Conservation (phyloP, 2,329 filamentous ascomycete genomes). For the Hymenoscyphus salicellus region DNA sequence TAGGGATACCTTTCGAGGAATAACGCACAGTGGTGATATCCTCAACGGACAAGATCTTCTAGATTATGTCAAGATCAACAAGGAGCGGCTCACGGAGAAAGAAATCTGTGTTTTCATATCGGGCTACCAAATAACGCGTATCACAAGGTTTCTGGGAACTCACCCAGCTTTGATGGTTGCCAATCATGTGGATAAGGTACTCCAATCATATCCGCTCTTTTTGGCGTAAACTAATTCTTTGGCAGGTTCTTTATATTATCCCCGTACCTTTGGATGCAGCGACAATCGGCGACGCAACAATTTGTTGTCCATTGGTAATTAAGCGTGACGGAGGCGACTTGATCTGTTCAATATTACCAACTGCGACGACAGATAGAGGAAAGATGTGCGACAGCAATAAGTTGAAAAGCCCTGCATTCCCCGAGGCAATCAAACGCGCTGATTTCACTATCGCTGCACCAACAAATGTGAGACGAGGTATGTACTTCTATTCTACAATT, state of each 20-base stretch:
- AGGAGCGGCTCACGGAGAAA: conserved; percentile 16
- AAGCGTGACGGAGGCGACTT: conserved; percentile 27
- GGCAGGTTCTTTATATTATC: not conserved
- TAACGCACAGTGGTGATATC: not conserved
- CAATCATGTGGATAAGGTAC: conserved; percentile 24
- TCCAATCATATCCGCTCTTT: not conserved
- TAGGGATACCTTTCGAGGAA: conserved; percentile 16
- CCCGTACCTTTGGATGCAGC: not conserved
- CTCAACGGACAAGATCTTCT: conserved; percentile 17
- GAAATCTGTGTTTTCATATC: conserved; percentile 30
- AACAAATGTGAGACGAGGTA: not conserved
- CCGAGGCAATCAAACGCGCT: not conserved
- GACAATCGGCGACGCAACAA: not conserved
- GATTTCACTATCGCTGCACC: not conserved
- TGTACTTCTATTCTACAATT: not conserved
- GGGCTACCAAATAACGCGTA: conserved; percentile 22
- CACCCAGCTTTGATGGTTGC: conserved; percentile 25
- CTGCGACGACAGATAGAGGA: conserved; percentile 24
- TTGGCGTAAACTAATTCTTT: not conserved
- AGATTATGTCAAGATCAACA: conserved; percentile 22
- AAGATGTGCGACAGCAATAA: conserved; percentile 21
- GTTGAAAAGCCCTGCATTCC: conserved; percentile 16
- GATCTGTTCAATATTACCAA: conserved; percentile 30
- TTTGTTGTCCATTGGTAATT: conserved; percentile 30
- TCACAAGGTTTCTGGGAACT: conserved; percentile 22